A percentile compares a stretch with the other conserved stretches of the same genome.
phyloP scores from a whole-genome alignment of 371 early-diverging fungal genomes.

The Saksenaea vasiformis region DNA sequence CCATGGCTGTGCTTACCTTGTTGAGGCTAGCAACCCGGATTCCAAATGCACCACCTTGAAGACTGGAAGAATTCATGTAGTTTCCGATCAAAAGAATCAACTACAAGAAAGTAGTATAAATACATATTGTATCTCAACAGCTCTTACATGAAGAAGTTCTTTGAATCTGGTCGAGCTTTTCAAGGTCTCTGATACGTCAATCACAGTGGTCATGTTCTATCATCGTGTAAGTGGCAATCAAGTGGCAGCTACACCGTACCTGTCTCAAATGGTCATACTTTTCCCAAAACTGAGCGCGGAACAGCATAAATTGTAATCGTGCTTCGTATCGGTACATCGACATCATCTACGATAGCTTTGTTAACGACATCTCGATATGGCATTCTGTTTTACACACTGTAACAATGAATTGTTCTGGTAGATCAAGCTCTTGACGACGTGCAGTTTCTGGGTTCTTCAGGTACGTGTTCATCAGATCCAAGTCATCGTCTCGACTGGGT shows the following conservation, averaged over 20 bases:
- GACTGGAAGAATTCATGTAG: slow-evolving; percentile 56
- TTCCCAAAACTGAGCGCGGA: slow-evolving; percentile 53
- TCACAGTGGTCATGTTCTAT: slow-evolving; percentile 37
- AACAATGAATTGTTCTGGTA: slow-evolving; percentile 51
- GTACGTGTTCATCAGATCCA: slow-evolving; percentile 44
- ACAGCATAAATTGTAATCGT: slow-evolving; percentile 53
- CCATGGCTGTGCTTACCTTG: slow-evolving; percentile 30
- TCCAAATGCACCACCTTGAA: slow-evolving; percentile 60
- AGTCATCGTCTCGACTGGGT: slow-evolving; percentile 50
- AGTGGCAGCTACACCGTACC: slow-evolving; percentile 5
- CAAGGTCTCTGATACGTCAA: slow-evolving; percentile 38
- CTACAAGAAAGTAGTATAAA: not conserved
- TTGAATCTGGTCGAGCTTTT: slow-evolving; percentile 29
- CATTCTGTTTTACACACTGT: not conserved
- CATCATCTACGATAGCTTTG: slow-evolving; percentile 35
- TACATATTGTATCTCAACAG: too few relatives aligned
- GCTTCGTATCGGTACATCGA: slow-evolving; percentile 49
- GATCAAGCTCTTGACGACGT: slow-evolving; percentile 37
- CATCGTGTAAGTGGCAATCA: not conserved
- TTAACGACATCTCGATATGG: not conserved
- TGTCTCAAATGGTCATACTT: slow-evolving; percentile 38
- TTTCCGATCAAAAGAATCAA: slow-evolving; percentile 53
- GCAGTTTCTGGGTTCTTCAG: slow-evolving; percentile 18
- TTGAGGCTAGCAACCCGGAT: slow-evolving; percentile 46
- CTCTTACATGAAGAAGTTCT: slow-evolving; percentile 32